Base-by-base conservation (phyloP, 129 eudicot genomes). In the Saposhnikovia divaricata region DNA sequence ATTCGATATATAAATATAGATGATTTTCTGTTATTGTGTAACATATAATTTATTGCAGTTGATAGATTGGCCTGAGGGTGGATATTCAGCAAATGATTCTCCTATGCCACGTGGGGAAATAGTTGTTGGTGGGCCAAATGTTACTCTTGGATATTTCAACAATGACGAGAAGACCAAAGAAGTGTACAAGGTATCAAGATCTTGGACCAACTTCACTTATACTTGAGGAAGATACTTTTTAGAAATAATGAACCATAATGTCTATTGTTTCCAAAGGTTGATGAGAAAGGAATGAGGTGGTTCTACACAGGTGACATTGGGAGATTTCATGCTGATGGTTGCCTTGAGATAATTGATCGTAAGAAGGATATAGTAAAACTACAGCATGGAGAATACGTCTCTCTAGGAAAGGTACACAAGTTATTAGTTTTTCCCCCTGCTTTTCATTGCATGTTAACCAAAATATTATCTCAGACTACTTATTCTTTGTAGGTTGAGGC, bases 51-150 rank as follows among this genome's bases (percentile, higher is more conserved):
- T 74, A 38, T 45, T 74, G 79, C 61, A 95, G 98, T 86, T 95
- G 82, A 84, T 92, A 75, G 97, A 95, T 89, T 95, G 98, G 98
- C 88, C 91, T 69, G 97, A 92, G 79, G 97, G 98, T 72, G 98
- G 98, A 57, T 95, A 92, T 86, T 75, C 91, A 82, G 85, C 84
- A 46, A 91, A 86, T 77, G 97, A 95, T 82, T 86, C 91, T 42
- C 98, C 97, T 44, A 92, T 84, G 94, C 97, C 97, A 59, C 90
- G 97, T 28, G 98, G 98, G 75, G 98, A 92, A 84, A 95, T 95
- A 78, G 88, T 95, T 75, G 82, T 95, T 78, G 97, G 97, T 78
- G 98, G 98, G 40, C 97, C 96, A 68, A 89, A 95, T 89, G 94
- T 95, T 68, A 92, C 98, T 25, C 77, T 92, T 66, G 98, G 98